A percentile compares a stretch with the other conserved stretches of the same genome.
These are phyloP conservation scores for Bodo saltans DNA, from an alignment of 78 protist genomes.

Conservation along the genomic window DNA sequence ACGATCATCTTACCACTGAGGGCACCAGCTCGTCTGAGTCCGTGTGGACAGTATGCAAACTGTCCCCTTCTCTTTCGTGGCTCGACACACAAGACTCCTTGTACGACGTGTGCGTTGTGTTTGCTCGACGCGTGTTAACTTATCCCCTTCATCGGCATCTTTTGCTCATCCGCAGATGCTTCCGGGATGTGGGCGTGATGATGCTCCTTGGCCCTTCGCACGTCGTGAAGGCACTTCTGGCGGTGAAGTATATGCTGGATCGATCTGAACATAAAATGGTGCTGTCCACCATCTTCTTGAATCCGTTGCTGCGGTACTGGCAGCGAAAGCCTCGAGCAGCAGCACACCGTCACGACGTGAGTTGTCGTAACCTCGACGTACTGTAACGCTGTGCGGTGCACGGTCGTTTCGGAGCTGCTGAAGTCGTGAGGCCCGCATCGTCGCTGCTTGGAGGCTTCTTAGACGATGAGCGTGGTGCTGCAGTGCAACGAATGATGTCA, in stretches of 20 bases:
- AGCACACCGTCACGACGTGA: too few species aligned
- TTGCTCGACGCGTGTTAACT: background rate
- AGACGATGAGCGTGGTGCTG: too few species aligned
- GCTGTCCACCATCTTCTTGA: background rate
- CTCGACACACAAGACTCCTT: background rate
- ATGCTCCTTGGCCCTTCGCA: background rate
- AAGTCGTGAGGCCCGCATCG: too few species aligned
- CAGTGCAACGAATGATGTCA: too few species aligned
- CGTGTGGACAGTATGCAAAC: conserved; percentile 37
- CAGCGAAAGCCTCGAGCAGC: too few species aligned
- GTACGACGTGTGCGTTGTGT: background rate
- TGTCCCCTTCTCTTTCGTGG: conserved; percentile 30
- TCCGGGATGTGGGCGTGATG: conserved; percentile 16
- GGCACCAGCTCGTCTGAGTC: conserved; percentile 39
- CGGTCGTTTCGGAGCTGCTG: too few species aligned
- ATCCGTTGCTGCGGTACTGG: too few species aligned
- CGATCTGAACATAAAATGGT: background rate
- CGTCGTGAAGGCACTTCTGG: conserved; percentile 5
- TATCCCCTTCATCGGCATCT: conserved; percentile 24
- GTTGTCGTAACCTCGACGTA: too few species aligned
- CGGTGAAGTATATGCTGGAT: conserved; percentile 13
- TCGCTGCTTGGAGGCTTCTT: too few species aligned
- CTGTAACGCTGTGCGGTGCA: too few species aligned
- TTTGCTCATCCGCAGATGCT: background rate
- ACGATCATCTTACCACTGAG: conserved; percentile 30